phyloP scores from a whole-genome alignment of 768 basidiomycete genomes.

The Leccinum fibrillosum region DNA sequence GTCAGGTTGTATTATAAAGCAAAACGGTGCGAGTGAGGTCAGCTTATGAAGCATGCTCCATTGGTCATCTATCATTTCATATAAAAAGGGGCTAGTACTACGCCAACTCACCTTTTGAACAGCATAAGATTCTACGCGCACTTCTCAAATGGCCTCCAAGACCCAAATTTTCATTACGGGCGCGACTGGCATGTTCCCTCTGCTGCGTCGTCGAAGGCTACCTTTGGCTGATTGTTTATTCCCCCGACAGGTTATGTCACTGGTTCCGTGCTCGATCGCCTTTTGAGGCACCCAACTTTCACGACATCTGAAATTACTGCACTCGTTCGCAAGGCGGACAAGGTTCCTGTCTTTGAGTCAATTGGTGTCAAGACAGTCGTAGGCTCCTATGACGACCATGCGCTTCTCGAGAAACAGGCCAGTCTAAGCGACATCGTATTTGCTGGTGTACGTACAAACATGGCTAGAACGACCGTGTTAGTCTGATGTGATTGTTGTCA shows the following conservation, averaged over 20 bases:
- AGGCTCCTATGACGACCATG: slow-evolving; percentile 45
- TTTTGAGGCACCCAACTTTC: slow-evolving; percentile 26
- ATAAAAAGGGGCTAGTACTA: background rate
- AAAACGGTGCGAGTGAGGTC: too few species aligned
- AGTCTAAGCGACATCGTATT: slow-evolving; percentile 45
- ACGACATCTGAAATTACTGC: slow-evolving; percentile 23
- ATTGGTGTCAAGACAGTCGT: slow-evolving; percentile 28
- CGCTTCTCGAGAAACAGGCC: slow-evolving; percentile 41
- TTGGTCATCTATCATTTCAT: too few species aligned
- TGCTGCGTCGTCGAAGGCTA: background rate
- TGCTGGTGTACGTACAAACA: slow-evolving; percentile 29
- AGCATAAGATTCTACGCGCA: too few species aligned
- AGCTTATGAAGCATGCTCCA: too few species aligned
- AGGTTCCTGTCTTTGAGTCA: slow-evolving; percentile 15
- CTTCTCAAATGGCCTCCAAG: slow-evolving; percentile 16
- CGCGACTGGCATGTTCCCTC: slow-evolving; percentile 14
- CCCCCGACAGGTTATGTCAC: slow-evolving; percentile 30
- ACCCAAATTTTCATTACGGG: slow-evolving; percentile 20
- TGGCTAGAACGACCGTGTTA: background rate
- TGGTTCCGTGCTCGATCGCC: slow-evolving; percentile 30
- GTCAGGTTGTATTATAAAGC: too few species aligned
- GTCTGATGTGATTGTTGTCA: background rate
- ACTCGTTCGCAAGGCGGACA: slow-evolving; percentile 32
- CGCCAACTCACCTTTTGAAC: too few species aligned
- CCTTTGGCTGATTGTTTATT: background rate